Conservation (phyloP, 2,329 filamentous ascomycete genomes). For the Shiraia bambusicola region DNA sequence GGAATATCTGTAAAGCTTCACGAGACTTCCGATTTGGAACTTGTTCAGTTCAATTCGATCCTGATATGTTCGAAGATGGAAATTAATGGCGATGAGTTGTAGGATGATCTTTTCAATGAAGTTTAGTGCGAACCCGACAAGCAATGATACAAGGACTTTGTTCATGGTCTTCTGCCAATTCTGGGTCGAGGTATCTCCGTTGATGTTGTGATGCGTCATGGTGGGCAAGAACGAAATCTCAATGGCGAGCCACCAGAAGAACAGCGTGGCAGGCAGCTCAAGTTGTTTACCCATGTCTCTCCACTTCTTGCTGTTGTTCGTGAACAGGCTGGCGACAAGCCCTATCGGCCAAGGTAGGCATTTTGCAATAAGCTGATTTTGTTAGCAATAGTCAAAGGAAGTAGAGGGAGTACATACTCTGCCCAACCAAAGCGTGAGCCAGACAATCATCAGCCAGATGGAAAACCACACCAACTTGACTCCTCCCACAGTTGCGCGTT, state of each 20-base stretch:
- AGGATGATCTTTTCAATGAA: conserved; percentile 91
- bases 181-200: conserved; percentile 55
- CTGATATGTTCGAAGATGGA: conserved; percentile 87
- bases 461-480: conserved; percentile 87
- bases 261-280: conserved; percentile 81
- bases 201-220: conserved; percentile 65
- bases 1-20: conserved; percentile 66
- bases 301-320: conserved; percentile 91
- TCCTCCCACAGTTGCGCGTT: conserved; percentile 67
- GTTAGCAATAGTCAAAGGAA: conserved; percentile 4
- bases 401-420: conserved; percentile 44
- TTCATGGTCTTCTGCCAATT: conserved; percentile 77
- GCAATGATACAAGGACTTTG: conserved; percentile 83
- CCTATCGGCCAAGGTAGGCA: conserved; percentile 63
- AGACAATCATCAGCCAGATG: conserved; percentile 92
- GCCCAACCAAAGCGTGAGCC: conserved; percentile 85
- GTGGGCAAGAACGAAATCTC: conserved; percentile 84
- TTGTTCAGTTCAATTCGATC: conserved; percentile 92
- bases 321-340: conserved; percentile 70
- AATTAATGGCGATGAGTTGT: conserved; percentile 90
- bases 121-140: conserved; percentile 77
- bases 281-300: conserved; percentile 82
- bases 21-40: conserved; percentile 72
- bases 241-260: conserved; percentile 88
- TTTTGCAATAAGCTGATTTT: conserved; percentile 60